phyloP scores from a whole-genome alignment of 1,139 yeast species.

The Nakaseomyces bracarensis region DNA sequence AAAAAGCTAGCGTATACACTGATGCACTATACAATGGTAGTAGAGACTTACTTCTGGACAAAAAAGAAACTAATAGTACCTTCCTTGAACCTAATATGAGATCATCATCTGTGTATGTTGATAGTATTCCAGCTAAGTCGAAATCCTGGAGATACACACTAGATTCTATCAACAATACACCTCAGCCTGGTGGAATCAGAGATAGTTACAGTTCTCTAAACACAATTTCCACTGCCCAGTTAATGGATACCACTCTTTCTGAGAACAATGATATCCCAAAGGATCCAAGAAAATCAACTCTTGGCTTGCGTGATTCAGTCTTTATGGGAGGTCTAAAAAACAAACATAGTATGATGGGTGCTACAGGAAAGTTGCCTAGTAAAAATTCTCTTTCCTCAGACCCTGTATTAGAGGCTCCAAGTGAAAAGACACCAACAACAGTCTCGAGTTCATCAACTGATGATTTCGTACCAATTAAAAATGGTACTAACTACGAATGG shows the following conservation, averaged over 20 bases:
- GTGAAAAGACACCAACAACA: conserved; percentile 10
- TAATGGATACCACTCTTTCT: conserved; percentile 71
- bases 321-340: conserved; percentile 21
- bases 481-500: conserved; percentile 26
- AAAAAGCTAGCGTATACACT: conserved; percentile 15
- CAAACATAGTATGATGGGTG: not conserved
- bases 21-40: conserved; percentile 31
- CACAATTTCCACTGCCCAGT: conserved; percentile 79
- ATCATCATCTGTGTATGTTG: conserved; percentile 27
- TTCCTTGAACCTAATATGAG: conserved; percentile 23
- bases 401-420: conserved; percentile 4
- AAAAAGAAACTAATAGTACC: conserved; percentile 14
- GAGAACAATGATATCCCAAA: conserved; percentile 43
- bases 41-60: conserved; percentile 26
- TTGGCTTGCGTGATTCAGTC: conserved; percentile 38
- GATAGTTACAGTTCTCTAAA: conserved; percentile 67
- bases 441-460: conserved; percentile 24
- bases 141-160: conserved; percentile 65
- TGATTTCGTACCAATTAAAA: conserved; percentile 26
- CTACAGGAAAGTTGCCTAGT: not conserved
- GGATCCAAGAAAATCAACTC: conserved; percentile 36
- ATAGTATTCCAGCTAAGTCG: conserved; percentile 34
- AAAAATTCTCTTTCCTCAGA: not conserved
- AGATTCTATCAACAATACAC: not conserved
- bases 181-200: conserved; percentile 33